phyloP scores from a whole-genome alignment of 1,284 basidiomycete genomes.

The Cryptococcus amylolentus region DNA sequence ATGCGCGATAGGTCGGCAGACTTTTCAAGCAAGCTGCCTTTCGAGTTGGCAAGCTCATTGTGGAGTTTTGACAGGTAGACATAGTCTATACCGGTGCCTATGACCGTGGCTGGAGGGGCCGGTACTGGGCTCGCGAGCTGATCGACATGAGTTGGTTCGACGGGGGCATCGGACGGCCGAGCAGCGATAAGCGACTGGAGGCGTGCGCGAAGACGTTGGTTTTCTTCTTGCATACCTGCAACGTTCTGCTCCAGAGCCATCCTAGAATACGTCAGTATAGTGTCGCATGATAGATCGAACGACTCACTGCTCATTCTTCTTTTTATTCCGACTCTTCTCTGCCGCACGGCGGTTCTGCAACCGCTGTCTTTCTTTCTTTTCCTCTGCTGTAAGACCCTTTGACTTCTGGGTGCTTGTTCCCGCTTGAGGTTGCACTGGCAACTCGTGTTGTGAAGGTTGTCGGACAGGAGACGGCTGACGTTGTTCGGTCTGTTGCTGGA shows the following conservation, averaged over 20 bases:
- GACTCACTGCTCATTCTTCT: slow-evolving; percentile 42
- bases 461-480: too few relatives aligned
- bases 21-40: slow-evolving; percentile 20
- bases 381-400: slow-evolving; percentile 17
- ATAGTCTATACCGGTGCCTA: slow-evolving; percentile 27
- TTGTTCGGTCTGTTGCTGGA: too few relatives aligned
- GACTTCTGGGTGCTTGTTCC: too few relatives aligned
- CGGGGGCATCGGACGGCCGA: slow-evolving; percentile 1
- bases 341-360: slow-evolving; percentile 46
- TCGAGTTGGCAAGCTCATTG: slow-evolving; percentile 24
- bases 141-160: neutral
- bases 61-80: slow-evolving; percentile 26
- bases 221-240: slow-evolving; percentile 40
- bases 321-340: slow-evolving; percentile 42
- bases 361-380: slow-evolving; percentile 43
- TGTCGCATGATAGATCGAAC: neutral
- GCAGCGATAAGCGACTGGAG: slow-evolving; percentile 28
- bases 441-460: too few relatives aligned
- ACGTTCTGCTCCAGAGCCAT: slow-evolving; percentile 39
- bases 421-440: too few relatives aligned
- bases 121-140: neutral
- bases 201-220: slow-evolving; percentile 32
- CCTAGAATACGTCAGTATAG: slow-evolving; percentile 14
- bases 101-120: neutral
- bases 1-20: slow-evolving; percentile 20